Percentiles rank a stretch among this genome's conserved stretches.
Evolutionary conservation across 2,329 filamentous ascomycete species (phyloP).

Genomic region (Parastagonospora avenae): DNA sequence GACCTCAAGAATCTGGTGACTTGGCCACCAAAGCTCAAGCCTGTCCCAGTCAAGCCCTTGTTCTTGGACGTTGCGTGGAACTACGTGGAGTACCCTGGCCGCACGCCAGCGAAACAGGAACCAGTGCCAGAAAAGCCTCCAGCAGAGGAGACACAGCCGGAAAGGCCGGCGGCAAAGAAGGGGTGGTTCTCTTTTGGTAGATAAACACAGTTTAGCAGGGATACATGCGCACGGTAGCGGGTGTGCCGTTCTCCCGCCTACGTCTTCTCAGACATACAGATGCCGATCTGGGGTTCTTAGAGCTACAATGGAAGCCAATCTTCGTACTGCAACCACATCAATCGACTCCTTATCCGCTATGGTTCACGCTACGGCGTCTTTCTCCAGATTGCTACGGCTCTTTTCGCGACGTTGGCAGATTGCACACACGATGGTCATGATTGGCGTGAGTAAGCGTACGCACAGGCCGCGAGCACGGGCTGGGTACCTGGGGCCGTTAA

Average conservation of each 20-base stretch:
- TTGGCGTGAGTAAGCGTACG: conserved; percentile 22
- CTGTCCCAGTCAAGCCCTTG: conserved; percentile 89
- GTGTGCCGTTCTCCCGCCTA: conserved; percentile 6
- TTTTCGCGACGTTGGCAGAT: conserved; percentile 18
- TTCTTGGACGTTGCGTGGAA: conserved; percentile 98
- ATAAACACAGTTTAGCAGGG: conserved; percentile 25
- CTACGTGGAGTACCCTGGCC: conserved; percentile 88
- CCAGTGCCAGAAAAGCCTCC: conserved; percentile 30
- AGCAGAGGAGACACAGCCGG: conserved; percentile 34
- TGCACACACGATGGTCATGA: conserved; percentile 16
- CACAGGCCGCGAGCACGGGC: conserved; percentile 11
- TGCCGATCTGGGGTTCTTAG: conserved; percentile 4
- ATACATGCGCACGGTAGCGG: not conserved
- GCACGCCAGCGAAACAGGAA: conserved; percentile 45
- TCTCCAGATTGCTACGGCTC: conserved; percentile 13
- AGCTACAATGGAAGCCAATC: not conserved
- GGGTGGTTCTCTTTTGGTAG: conserved; percentile 59
- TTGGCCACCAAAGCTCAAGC: conserved; percentile 82
- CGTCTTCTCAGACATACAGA: conserved; percentile 1
- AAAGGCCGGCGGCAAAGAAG: conserved; percentile 52
- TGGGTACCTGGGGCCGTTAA: conserved; percentile 19
- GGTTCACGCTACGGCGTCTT: conserved; percentile 14
- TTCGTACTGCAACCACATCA: conserved; percentile 8
- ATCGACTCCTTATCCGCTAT: not conserved
- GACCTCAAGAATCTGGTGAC: conserved; percentile 81